Conservation (phyloP, 2,329 filamentous ascomycete species). For the Nemania sp. region DNA sequence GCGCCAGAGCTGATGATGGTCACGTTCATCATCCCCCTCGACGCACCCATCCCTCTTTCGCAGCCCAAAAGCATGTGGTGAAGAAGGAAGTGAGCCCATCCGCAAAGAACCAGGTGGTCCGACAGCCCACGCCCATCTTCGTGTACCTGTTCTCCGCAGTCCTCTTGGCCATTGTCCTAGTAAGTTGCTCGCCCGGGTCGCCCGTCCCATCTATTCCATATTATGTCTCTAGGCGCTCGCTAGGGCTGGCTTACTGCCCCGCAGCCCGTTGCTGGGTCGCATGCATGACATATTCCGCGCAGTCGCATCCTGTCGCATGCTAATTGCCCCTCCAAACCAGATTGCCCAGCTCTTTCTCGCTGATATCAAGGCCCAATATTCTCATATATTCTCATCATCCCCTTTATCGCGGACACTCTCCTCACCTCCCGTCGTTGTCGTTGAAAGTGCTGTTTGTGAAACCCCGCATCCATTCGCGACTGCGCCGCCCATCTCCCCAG, state of each 20-base stretch:
- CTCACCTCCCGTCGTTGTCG: slow-evolving; percentile 49
- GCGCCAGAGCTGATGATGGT: slow-evolving; percentile 39
- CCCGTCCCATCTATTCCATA: slow-evolving; percentile 20
- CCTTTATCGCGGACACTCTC: slow-evolving; percentile 44
- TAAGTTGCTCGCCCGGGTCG: slow-evolving; percentile 31
- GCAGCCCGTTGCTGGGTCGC: slow-evolving; percentile 22
- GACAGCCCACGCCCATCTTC: slow-evolving; percentile 27
- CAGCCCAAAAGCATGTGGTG: slow-evolving; percentile 15
- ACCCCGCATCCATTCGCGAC: slow-evolving; percentile 60
- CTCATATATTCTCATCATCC: slow-evolving; percentile 41
- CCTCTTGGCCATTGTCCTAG: slow-evolving; percentile 36
- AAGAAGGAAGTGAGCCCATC: slow-evolving; percentile 19
- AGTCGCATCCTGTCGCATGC: slow-evolving; percentile 29
- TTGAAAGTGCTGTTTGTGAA: slow-evolving; percentile 57
- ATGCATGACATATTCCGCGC: slow-evolving; percentile 33
- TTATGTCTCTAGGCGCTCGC: slow-evolving; percentile 29
- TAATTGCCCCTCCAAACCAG: slow-evolving; percentile 43
- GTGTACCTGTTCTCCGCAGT: slow-evolving; percentile 34
- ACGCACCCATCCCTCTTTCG: slow-evolving; percentile 10
- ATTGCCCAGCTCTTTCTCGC: slow-evolving; percentile 57
- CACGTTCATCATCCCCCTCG: slow-evolving; percentile 5
- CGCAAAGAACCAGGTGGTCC: slow-evolving; percentile 22
- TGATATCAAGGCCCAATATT: slow-evolving; percentile 53
- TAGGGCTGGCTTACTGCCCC: slow-evolving; percentile 32
- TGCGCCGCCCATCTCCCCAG: slow-evolving; percentile 57